Evolutionary conservation across 1,139 yeast genomes (phyloP).

Genomic region (Taphrina communis): DNA sequence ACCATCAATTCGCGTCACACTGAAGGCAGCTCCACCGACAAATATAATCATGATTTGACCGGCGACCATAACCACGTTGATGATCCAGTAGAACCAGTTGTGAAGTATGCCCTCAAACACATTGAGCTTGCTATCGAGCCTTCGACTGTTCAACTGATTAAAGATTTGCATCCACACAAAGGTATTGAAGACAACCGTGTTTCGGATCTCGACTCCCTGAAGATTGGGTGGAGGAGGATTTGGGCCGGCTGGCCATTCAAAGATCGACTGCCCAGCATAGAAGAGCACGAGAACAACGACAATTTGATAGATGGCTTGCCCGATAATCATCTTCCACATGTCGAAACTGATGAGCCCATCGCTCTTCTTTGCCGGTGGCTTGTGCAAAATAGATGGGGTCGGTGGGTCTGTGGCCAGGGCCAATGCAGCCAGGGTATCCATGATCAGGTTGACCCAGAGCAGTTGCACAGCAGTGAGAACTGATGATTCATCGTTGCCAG

Average conservation of each 20-base stretch:
- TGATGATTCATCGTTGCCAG: slow-evolving; percentile 74
- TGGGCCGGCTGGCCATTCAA: slow-evolving; percentile 49
- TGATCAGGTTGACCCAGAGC: slow-evolving; percentile 94
- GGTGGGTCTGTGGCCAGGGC: slow-evolving; percentile 99
- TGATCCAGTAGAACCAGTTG: slow-evolving; percentile 78
- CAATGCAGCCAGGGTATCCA: slow-evolving; percentile 97
- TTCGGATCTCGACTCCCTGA: slow-evolving; percentile 45
- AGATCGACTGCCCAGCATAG: slow-evolving; percentile 73
- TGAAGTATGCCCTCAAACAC: slow-evolving; percentile 80
- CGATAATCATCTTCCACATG: slow-evolving; percentile 98
- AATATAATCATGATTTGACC: slow-evolving; percentile 90
- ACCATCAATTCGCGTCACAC: slow-evolving; percentile 76
- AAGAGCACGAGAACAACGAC: slow-evolving; percentile 77
- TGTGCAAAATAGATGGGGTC: slow-evolving; percentile 73
- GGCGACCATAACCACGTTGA: slow-evolving; percentile 75
- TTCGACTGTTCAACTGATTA: slow-evolving; percentile 87
- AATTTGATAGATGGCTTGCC: slow-evolving; percentile 81
- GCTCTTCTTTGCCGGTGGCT: slow-evolving; percentile 83
- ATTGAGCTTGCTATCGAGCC: slow-evolving; percentile 87
- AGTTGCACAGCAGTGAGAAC: slow-evolving; percentile 96
- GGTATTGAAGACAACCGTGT: slow-evolving; percentile 89
- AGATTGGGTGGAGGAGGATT: slow-evolving; percentile 53
- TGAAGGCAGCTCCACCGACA: slow-evolving; percentile 96
- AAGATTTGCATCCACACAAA: slow-evolving; percentile 98
- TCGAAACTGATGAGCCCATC: slow-evolving; percentile 83